Evolutionary conservation across 2,329 filamentous ascomycete genomes (phyloP).

Genomic region (Fusarium anguioides): DNA sequence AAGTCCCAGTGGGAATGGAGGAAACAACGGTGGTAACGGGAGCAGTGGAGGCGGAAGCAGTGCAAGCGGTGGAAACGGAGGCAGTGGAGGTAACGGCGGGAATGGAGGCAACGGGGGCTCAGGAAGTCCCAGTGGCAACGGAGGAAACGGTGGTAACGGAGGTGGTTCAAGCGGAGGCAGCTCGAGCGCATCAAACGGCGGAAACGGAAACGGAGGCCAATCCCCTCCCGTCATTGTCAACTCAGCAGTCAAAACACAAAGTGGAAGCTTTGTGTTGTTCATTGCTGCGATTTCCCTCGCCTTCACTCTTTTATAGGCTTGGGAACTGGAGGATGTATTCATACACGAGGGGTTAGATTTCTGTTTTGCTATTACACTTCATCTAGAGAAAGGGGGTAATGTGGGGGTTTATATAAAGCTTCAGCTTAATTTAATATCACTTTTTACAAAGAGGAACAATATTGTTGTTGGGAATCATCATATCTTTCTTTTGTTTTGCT

Average conservation of each 20-base stretch:
- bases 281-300: background rate
- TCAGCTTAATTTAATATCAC: conserved; percentile 24
- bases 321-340: background rate
- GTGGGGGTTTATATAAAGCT: background rate
- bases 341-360: background rate
- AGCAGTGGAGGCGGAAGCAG: background rate
- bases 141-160: background rate
- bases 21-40: background rate
- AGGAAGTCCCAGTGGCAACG: background rate
- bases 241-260: conserved; percentile 12
- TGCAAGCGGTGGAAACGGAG: background rate
- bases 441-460: conserved; percentile 9
- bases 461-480: background rate
- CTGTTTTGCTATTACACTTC: conserved; percentile 6
- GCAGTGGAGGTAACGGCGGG: background rate
- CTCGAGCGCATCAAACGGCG: conserved; percentile 6
- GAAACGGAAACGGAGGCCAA: background rate
- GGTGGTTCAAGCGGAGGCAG: conserved; percentile 6
- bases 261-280: background rate
- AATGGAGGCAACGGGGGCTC: too few relatives aligned
- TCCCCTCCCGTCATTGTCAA: conserved; percentile 22
- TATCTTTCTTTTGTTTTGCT: conserved; percentile 5
- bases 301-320: conserved; percentile 19
- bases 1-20: background rate
- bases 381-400: conserved; percentile 30